Conservation (phyloP, 371 early-diverging fungal species). For the Blakeslea trispora region DNA sequence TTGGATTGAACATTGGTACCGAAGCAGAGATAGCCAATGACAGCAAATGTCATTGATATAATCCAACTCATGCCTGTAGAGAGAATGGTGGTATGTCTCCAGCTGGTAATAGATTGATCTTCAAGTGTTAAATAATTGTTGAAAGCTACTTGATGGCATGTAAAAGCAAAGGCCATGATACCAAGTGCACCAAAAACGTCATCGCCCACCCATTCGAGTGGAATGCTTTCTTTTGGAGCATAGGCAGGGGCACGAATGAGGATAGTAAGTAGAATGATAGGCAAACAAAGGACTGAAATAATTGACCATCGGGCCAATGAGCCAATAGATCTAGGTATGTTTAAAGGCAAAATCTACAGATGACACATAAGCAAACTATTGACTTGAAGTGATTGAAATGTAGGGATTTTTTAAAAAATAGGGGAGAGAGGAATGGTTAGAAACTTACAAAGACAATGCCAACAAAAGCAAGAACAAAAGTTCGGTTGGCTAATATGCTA, state of each 20-base stretch:
- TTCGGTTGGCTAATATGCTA: constrained; percentile 37
- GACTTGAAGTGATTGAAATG: no score
- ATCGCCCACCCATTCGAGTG: constrained; percentile 47
- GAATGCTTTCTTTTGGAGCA: constrained; percentile 41
- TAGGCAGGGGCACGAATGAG: constrained; percentile 56
- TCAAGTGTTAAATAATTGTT: constrained; percentile 52
- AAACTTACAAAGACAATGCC: constrained; percentile 41
- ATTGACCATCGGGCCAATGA: constrained; percentile 60
- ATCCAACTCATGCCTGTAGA: constrained; percentile 52
- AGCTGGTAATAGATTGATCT: constrained; percentile 45
- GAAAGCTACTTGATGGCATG: constrained; percentile 62
- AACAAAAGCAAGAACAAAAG: constrained; percentile 44
- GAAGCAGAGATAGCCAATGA: constrained; percentile 59
- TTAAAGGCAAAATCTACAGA: constrained; percentile 52
- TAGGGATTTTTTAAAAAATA: constrained; percentile 3
- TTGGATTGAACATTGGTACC: constrained; percentile 56
- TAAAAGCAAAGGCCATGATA: constrained; percentile 67
- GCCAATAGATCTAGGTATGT: constrained; percentile 59
- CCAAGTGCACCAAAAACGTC: constrained; percentile 61
- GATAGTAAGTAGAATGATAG: constrained; percentile 52
- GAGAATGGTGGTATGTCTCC: constrained; percentile 48
- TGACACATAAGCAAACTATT: not conserved
- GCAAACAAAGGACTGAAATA: constrained; percentile 55
- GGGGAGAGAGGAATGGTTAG: not conserved
- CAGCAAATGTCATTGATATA: constrained; percentile 57